Percentiles rank a stretch among this genome's conserved stretches.
These are phyloP conservation scores for Anacardium occidentale DNA, from an alignment of 345 rosid species.

Conservation along the genomic window DNA sequence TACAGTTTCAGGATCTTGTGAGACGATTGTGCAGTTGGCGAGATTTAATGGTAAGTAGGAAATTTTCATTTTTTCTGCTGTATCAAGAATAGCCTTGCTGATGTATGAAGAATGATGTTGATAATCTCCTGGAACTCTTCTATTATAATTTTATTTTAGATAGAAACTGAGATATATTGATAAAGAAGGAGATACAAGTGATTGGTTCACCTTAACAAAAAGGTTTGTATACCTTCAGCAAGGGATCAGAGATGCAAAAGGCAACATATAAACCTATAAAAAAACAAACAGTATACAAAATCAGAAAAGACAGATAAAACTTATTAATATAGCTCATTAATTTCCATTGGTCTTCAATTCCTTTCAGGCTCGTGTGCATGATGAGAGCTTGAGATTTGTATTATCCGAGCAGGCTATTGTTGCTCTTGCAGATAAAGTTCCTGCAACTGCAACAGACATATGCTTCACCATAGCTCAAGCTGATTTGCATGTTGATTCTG, in stretches of 20 bases:
- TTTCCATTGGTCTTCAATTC: constrained; percentile 21
- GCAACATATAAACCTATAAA: too few relatives aligned
- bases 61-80: constrained; percentile 11
- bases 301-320: too few relatives aligned
- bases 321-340: not conserved
- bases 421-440: constrained; percentile 56
- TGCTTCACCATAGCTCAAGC: constrained; percentile 52
- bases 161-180: not conserved
- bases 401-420: constrained; percentile 79
- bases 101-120: not conserved
- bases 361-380: constrained; percentile 89
- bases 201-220: too few relatives aligned
- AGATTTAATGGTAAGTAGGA: constrained; percentile 77
- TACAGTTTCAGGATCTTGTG: constrained; percentile 70
- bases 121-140: constrained; percentile 11
- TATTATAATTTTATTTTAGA: not conserved
- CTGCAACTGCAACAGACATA: constrained; percentile 45
- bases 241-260: too few relatives aligned
- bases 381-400: constrained; percentile 81
- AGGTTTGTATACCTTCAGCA: too few relatives aligned
- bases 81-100: constrained; percentile 7
- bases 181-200: too few relatives aligned
- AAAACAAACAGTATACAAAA: too few relatives aligned
- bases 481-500: constrained; percentile 48
- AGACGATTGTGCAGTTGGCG: constrained; percentile 88